Percentiles rank a stretch among this genome's conserved stretches.
These are phyloP conservation scores for Ceratocystis huliohia DNA, from an alignment of 2,329 filamentous ascomycete genomes.

Conservation along the genomic window DNA sequence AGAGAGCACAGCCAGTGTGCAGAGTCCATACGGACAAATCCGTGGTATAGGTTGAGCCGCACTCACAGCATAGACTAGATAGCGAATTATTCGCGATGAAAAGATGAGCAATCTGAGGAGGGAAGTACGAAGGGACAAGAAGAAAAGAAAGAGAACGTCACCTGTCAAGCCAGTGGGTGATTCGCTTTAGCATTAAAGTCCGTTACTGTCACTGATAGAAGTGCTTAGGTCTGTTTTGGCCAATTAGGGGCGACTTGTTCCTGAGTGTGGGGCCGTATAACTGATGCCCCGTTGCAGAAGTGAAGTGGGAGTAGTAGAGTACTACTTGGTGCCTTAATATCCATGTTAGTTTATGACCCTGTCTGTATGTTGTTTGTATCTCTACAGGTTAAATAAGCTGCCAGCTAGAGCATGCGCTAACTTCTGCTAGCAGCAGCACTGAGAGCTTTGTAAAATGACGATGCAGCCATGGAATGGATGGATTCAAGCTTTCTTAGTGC, in stretches of 20 bases:
- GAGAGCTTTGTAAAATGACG: background rate
- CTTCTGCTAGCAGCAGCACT: background rate
- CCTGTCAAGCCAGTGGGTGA: too few relatives aligned
- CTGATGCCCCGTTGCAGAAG: background rate
- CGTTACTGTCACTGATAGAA: too few relatives aligned
- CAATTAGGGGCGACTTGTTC: background rate
- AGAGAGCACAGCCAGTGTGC: conserved; percentile 3
- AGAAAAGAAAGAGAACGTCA: background rate
- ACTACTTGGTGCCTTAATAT: too few relatives aligned
- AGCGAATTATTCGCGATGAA: too few relatives aligned
- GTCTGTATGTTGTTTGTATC: background rate
- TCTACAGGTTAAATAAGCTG: background rate
- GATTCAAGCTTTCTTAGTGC: too few relatives aligned
- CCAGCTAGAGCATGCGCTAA: background rate
- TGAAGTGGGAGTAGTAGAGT: background rate
- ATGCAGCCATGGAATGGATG: too few relatives aligned
- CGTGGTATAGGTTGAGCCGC: background rate
- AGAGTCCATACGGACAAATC: conserved; percentile 7
- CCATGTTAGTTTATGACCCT: background rate
- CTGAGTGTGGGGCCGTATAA: background rate
- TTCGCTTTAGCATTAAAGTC: too few relatives aligned
- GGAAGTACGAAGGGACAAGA: background rate
- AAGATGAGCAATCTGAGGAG: too few relatives aligned
- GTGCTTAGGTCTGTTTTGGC: background rate
- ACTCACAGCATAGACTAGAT: background rate